Evolutionary conservation across 441 rosid species (phyloP).

Genomic region (Biscutella laevigata): DNA sequence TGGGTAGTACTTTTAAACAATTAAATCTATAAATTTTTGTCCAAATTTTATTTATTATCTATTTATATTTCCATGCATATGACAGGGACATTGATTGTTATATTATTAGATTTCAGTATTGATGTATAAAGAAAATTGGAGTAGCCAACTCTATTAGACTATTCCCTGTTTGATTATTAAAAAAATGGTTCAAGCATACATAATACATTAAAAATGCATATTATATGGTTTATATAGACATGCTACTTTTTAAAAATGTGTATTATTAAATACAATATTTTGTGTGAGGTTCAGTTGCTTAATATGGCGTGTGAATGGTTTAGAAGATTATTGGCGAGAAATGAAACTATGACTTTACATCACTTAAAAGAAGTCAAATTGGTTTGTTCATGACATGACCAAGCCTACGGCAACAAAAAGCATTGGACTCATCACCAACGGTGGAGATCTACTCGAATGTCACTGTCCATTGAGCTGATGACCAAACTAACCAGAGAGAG

Average conservation of each 20-base stretch:
- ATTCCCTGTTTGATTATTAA: too few species aligned
- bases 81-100: conserved; percentile 1
- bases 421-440: conserved; percentile 5
- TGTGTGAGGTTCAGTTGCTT: not conserved
- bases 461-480: conserved; percentile 23
- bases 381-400: conserved; percentile 16
- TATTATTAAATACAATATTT: not conserved
- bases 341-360: conserved; percentile 17
- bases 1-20: conserved; percentile 16
- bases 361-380: conserved; percentile 21
- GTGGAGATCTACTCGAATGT: conserved; percentile 9
- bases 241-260: too few species aligned
- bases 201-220: too few species aligned
- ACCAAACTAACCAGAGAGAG: conserved; percentile 17
- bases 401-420: conserved; percentile 22
- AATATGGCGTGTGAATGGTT: conserved; percentile 8
- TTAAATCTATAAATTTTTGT: conserved; percentile 14
- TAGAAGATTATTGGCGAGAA: not conserved
- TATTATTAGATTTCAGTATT: not conserved
- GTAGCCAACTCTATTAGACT: too few species aligned
- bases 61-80: not conserved
- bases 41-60: conserved; percentile 10
- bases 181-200: too few species aligned
- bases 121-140: too few species aligned
- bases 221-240: too few species aligned